Evolutionary conservation across 495 filamentous ascomycete species (phyloP).

Genomic region (Penicillium waksmanii): DNA sequence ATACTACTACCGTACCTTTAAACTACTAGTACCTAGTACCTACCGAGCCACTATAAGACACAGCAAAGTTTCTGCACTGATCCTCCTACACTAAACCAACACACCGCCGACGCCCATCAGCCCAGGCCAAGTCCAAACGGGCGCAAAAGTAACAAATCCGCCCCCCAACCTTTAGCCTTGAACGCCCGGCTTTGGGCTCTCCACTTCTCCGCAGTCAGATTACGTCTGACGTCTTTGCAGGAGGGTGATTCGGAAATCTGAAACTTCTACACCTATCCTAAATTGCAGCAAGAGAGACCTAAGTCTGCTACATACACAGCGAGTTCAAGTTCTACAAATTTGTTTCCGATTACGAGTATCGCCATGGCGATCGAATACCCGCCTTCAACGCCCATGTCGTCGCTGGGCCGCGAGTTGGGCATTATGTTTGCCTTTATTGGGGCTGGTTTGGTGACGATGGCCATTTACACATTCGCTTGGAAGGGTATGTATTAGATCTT

Average conservation of each 20-base stretch:
- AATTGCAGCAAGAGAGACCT: not conserved
- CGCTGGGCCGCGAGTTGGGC: slow-evolving; percentile 44
- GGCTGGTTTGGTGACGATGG: slow-evolving; percentile 42
- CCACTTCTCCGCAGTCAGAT: not conserved
- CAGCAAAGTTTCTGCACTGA: too few relatives aligned
- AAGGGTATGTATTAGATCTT: slow-evolving; percentile 27
- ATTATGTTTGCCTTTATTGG: slow-evolving; percentile 47
- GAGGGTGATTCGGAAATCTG: not conserved
- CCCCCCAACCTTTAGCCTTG: slow-evolving; percentile 1
- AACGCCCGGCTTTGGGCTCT: not conserved
- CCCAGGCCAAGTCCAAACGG: not conserved
- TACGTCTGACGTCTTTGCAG: too few relatives aligned
- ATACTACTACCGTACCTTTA: too few relatives aligned
- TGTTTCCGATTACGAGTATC: too few relatives aligned
- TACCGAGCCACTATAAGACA: too few relatives aligned
- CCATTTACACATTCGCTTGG: slow-evolving; percentile 44
- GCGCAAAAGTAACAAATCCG: not conserved
- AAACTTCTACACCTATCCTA: not conserved
- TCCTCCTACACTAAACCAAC: too few relatives aligned
- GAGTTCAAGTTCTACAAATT: too few relatives aligned
- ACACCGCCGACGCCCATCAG: slow-evolving; percentile 1
- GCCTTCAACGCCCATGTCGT: slow-evolving; percentile 35
- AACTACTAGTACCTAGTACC: too few relatives aligned
- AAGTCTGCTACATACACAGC: too few relatives aligned
- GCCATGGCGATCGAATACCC: slow-evolving; percentile 24